phyloP scores from a whole-genome alignment of 768 basidiomycete species.

The Podaxis rugospora region DNA sequence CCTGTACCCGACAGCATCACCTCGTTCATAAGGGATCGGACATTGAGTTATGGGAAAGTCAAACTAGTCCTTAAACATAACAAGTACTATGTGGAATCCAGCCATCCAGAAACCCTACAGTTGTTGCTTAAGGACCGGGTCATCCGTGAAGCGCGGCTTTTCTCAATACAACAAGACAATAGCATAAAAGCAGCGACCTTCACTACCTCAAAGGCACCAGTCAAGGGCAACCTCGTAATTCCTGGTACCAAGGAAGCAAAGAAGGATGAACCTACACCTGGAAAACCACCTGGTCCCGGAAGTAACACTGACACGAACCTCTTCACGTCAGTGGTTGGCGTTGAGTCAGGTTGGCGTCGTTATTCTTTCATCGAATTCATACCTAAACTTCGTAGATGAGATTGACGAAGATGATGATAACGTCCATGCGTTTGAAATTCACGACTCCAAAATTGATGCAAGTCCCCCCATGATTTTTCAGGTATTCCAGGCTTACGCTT shows the following conservation, averaged over 20 bases:
- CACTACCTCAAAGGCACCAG: slow-evolving; percentile 79
- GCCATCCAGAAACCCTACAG: slow-evolving; percentile 90
- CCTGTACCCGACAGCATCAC: slow-evolving; percentile 88
- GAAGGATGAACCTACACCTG: slow-evolving; percentile 46
- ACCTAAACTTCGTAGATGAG: slow-evolving; percentile 57
- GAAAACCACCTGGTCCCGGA: slow-evolving; percentile 23
- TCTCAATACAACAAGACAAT: slow-evolving; percentile 62
- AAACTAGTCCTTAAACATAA: slow-evolving; percentile 98
- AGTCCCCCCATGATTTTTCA: slow-evolving; percentile 19
- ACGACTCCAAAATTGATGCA: slow-evolving; percentile 91
- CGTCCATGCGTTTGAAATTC: slow-evolving; percentile 95
- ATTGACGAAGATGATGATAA: slow-evolving; percentile 97
- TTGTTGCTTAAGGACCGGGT: slow-evolving; percentile 79
- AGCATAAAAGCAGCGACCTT: slow-evolving; percentile 74
- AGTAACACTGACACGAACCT: slow-evolving; percentile 64
- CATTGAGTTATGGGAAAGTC: slow-evolving; percentile 95
- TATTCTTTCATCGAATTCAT: not conserved
- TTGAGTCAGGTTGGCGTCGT: slow-evolving; percentile 67
- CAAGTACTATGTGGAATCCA: slow-evolving; percentile 95
- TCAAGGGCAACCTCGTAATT: slow-evolving; percentile 78
- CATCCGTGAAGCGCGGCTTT: slow-evolving; percentile 80
- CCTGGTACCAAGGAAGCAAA: slow-evolving; percentile 79
- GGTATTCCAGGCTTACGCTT: not conserved
- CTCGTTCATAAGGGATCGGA: slow-evolving; percentile 87
- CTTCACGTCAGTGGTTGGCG: slow-evolving; percentile 94